Evolutionary conservation across 2,329 filamentous ascomycete species (phyloP).

Genomic region (Neonectria magnoliae): DNA sequence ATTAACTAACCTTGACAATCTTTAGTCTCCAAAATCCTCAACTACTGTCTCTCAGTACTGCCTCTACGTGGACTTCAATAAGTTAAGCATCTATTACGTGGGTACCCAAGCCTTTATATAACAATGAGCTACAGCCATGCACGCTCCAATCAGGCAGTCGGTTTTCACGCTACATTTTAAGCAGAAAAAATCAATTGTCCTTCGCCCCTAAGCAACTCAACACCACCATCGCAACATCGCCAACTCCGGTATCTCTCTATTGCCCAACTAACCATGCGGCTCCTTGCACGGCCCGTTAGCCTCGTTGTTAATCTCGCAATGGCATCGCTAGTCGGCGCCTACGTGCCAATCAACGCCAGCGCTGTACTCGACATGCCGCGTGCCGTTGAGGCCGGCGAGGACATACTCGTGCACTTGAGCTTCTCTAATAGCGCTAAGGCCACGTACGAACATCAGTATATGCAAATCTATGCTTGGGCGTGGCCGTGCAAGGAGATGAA

Average conservation of each 20-base stretch:
- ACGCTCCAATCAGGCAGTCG: too few species aligned
- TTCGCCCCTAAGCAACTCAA: background rate
- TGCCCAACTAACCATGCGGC: background rate
- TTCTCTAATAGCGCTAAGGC: slow-evolving; percentile 15
- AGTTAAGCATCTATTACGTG: too few species aligned
- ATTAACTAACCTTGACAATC: too few species aligned
- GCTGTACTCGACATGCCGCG: slow-evolving; percentile 14
- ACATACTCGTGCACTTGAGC: slow-evolving; percentile 12
- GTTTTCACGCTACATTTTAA: background rate
- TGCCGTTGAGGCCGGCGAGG: slow-evolving; percentile 4
- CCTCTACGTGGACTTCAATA: too few species aligned
- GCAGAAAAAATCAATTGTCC: background rate
- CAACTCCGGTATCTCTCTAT: background rate
- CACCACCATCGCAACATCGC: background rate
- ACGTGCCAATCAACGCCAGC: slow-evolving; percentile 7
- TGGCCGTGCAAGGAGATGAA: background rate
- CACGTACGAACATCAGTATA: slow-evolving; percentile 10
- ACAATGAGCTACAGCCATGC: too few species aligned
- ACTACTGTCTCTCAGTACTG: too few species aligned
- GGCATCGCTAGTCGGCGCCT: background rate
- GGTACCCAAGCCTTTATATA: too few species aligned
- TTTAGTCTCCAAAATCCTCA: too few species aligned
- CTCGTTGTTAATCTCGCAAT: background rate
- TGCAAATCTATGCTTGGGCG: slow-evolving; percentile 12
- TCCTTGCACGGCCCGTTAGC: background rate